These are phyloP conservation scores for Phytophthora boehmeriae DNA, from an alignment of 352 stramenopile genomes.

Conservation along the genomic window DNA sequence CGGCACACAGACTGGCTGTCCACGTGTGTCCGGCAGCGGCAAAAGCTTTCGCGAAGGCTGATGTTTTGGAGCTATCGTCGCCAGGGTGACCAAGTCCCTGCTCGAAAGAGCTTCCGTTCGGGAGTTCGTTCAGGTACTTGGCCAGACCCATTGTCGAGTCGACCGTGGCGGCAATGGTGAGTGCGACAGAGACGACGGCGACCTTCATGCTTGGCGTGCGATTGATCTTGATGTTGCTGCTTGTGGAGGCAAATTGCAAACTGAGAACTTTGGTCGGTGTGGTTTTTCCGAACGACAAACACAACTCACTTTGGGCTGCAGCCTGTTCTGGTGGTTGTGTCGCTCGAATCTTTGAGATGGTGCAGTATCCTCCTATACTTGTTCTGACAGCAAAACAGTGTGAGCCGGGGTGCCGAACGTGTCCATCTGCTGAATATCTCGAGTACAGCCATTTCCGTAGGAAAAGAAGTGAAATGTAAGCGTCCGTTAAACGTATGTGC, in stretches of 20 bases:
- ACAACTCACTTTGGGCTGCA: too few species aligned
- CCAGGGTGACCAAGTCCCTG: slow-evolving; percentile 41
- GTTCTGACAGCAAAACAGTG: too few species aligned
- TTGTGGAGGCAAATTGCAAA: neutral
- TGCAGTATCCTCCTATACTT: too few species aligned
- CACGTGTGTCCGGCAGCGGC: slow-evolving; percentile 23
- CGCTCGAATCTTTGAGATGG: too few species aligned
- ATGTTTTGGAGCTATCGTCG: slow-evolving; percentile 31
- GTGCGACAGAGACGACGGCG: neutral
- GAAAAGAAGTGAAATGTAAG: neutral
- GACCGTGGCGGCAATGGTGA: slow-evolving; percentile 2
- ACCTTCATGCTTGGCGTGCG: slow-evolving; percentile 12
- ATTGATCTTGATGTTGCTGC: slow-evolving; percentile 1
- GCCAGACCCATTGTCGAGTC: slow-evolving; percentile 7
- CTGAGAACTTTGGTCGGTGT: neutral
- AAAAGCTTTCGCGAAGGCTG: slow-evolving; percentile 36
- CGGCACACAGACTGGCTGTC: slow-evolving; percentile 14
- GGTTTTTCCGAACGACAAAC: neutral
- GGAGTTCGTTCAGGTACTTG: slow-evolving; percentile 33
- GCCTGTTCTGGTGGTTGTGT: too few species aligned
- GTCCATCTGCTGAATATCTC: too few species aligned
- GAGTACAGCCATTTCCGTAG: too few species aligned
- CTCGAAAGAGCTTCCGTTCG: slow-evolving; percentile 42
- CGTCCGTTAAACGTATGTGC: neutral
- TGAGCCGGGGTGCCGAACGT: too few species aligned